These are phyloP conservation scores for Rhinocladiella similis DNA, from an alignment of 2,329 filamentous ascomycete species.

Conservation along the genomic window DNA sequence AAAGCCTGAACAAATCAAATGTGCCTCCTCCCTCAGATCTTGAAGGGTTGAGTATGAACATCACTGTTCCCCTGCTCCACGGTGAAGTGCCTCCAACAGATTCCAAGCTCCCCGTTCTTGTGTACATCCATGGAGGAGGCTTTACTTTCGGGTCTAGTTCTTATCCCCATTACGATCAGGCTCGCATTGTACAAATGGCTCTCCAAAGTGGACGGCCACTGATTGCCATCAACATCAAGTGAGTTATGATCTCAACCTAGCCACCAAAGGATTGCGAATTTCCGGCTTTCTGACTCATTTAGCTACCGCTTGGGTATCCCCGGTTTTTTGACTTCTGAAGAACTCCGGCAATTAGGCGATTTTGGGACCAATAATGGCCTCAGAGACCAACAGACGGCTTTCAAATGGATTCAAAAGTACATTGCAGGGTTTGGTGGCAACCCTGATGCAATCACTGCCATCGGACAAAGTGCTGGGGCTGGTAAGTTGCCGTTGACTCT, in stretches of 20 bases:
- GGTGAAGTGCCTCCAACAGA: background rate
- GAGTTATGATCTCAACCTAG: slow-evolving; percentile 37
- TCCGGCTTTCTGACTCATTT: slow-evolving; percentile 19
- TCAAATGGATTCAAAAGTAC: slow-evolving; percentile 42
- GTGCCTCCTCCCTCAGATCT: slow-evolving; percentile 1
- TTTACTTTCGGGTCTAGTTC: slow-evolving; percentile 3
- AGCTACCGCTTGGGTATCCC: slow-evolving; percentile 35
- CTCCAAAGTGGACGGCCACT: background rate
- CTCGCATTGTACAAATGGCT: background rate
- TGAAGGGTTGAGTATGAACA: background rate
- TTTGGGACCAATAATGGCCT: slow-evolving; percentile 42
- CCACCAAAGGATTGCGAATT: no score
- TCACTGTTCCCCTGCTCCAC: background rate
- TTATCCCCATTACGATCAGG: background rate
- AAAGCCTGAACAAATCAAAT: background rate
- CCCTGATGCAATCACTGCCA: slow-evolving; percentile 37
- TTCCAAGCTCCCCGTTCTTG: background rate
- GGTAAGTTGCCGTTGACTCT: no score
- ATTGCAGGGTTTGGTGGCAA: slow-evolving; percentile 44
- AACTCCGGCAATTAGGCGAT: background rate
- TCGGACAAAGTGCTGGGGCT: slow-evolving; percentile 48
- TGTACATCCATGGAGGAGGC: slow-evolving; percentile 15
- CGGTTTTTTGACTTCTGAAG: slow-evolving; percentile 32
- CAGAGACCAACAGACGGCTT: slow-evolving; percentile 39
- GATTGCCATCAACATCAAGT: slow-evolving; percentile 1